phyloP scores from a whole-genome alignment of 73 alveolate species.

The Paraurostyla sp. region DNA sequence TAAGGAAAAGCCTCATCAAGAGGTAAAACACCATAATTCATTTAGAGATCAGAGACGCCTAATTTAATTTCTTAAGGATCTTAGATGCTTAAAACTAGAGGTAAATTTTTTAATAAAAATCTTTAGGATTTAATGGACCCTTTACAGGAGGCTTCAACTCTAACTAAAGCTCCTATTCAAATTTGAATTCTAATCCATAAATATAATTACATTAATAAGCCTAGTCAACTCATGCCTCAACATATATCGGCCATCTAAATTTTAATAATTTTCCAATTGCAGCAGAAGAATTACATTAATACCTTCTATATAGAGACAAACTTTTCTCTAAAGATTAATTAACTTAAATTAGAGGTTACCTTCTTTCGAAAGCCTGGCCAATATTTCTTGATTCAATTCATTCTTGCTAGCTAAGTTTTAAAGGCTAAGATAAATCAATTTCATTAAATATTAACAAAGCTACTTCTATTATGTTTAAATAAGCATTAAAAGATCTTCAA shows the following conservation, averaged over 20 bases:
- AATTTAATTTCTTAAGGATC: neutral
- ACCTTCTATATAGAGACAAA: neutral
- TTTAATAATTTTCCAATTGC: neutral
- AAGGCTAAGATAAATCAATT: neutral
- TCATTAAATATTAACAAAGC: neutral
- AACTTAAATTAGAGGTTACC: constrained; percentile 1
- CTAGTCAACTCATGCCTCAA: neutral
- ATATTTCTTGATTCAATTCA: neutral
- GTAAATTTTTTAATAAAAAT: neutral
- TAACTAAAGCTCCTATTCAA: constrained; percentile 8
- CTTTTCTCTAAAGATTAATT: constrained; percentile 12
- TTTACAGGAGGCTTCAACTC: neutral
- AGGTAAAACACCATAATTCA: neutral
- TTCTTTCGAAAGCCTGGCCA: constrained; percentile 10
- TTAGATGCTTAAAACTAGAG: neutral
- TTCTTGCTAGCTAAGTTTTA: too few relatives aligned
- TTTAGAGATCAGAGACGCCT: constrained; percentile 26
- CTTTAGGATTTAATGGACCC: neutral
- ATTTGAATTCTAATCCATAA: neutral
- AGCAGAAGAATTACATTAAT: neutral
- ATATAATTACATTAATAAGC: too few relatives aligned
- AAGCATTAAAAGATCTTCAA: constrained; percentile 14
- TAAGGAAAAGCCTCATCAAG: neutral
- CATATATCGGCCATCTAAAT: neutral
- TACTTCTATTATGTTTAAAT: neutral